Evolutionary conservation across 2,329 filamentous ascomycete genomes (phyloP), one percentile per base, ranked within the genome.

Genomic region (Microdochium trichocladiopsis): DNA sequence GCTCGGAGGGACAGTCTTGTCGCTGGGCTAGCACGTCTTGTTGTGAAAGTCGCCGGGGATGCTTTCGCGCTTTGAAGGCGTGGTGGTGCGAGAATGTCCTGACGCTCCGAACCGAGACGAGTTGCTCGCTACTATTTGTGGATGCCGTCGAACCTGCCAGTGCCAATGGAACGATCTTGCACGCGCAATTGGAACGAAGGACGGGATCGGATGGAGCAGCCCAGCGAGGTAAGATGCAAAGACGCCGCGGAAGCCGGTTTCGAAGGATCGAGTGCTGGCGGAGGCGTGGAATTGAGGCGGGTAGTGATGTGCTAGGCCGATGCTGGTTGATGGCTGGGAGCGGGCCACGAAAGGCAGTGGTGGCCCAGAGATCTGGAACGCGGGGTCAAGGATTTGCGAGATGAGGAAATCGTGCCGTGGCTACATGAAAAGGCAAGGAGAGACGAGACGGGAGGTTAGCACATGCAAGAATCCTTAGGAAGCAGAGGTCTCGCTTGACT

Each of bases 21-120:
- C 21, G 16, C 5, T 12, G n/a, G n/a, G 22, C 14, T 10, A 22
- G 41, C 18, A 22, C 5, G 3, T 16, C n/a, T 45, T 45, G 5
- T 23, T 22, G 41, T 45, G 6, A 12, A 22, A 9, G 18, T 16
- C 6, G 41, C 6, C 18, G n/a, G 21, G 22, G 12, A 18, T 56
- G 54, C 55, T 52, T 58, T 61, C 58, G 57, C 51, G 54, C 50
- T 59, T 57, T 22, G 57, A 55, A 58, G 55, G 58, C 54, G 51
- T 53, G 41, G 21, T 18, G 41, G 18, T 5, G 4, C 11, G 41
- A 22, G 21, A 12, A 18, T 22, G 10, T 8, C 22, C 22, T 18
- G 41, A 45, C 14, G 18, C 16, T 22, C 41, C 9, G 18, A 21
- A 8, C 18, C 6, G 41, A 18, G 10, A 8, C 41, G 41, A 18